These are phyloP conservation scores for Aureobasidium sp. DNA, from an alignment of 2,329 filamentous ascomycete genomes.

Conservation along the genomic window DNA sequence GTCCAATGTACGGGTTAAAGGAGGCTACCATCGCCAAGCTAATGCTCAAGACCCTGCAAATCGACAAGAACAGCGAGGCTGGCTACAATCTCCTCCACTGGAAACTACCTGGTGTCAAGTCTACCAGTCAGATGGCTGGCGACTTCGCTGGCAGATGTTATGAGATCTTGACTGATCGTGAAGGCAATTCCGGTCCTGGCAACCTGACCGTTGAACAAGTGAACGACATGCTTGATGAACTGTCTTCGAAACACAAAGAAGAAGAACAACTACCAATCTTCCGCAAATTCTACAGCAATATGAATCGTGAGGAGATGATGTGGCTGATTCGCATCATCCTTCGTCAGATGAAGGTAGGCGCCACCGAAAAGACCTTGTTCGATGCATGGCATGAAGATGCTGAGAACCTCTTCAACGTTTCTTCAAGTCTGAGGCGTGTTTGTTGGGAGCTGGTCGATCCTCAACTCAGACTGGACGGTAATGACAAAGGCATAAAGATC, in stretches of 20 bases:
- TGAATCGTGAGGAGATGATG: slow-evolving; percentile 89
- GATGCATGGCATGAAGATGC: slow-evolving; percentile 54
- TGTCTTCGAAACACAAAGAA: slow-evolving; percentile 71
- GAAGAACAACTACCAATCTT: slow-evolving; percentile 78
- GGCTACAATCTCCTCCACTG: slow-evolving; percentile 79
- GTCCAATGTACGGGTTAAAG: slow-evolving; percentile 89
- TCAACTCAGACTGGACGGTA: slow-evolving; percentile 62
- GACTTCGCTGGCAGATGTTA: slow-evolving; percentile 89
- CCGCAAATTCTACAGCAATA: slow-evolving; percentile 74
- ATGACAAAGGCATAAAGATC: slow-evolving; percentile 66
- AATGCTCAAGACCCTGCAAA: slow-evolving; percentile 86
- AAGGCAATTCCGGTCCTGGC: slow-evolving; percentile 65
- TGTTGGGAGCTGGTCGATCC: slow-evolving; percentile 90
- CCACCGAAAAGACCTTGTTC: slow-evolving; percentile 83
- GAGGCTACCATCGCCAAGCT: slow-evolving; percentile 86
- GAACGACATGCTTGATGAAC: slow-evolving; percentile 73
- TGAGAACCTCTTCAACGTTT: slow-evolving; percentile 68
- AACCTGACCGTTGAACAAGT: slow-evolving; percentile 83
- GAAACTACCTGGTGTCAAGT: slow-evolving; percentile 73
- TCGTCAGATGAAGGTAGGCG: slow-evolving; percentile 66
- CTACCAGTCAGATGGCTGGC: slow-evolving; percentile 62
- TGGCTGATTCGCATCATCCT: slow-evolving; percentile 94
- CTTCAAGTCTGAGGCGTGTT: slow-evolving; percentile 79
- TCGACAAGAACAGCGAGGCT: slow-evolving; percentile 84
- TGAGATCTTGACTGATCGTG: slow-evolving; percentile 77